These are phyloP conservation scores for Phialophora expanda DNA, from an alignment of 2,329 filamentous ascomycete species.

Conservation along the genomic window DNA sequence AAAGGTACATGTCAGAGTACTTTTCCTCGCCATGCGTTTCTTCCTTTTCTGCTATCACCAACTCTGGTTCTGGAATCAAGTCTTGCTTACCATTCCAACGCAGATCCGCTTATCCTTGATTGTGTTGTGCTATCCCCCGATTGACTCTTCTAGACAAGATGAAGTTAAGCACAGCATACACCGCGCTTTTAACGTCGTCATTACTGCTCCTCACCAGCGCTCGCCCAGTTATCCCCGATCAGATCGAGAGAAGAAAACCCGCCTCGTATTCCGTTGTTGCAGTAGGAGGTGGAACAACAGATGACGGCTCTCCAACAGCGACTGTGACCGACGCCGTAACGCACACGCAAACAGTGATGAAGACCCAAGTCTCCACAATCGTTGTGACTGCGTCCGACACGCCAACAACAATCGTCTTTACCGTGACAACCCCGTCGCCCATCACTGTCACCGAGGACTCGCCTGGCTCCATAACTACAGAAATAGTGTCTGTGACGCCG, in stretches of 20 bases:
- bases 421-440: conserved; percentile 31
- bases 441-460: conserved; percentile 31
- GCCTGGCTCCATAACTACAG: conserved; percentile 22
- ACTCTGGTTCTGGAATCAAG: neutral
- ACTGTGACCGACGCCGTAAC: conserved; percentile 39
- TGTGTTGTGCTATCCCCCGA: neutral
- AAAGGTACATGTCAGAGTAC: conserved; percentile 31
- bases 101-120: conserved; percentile 10
- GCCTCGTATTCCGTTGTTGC: conserved; percentile 44
- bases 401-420: conserved; percentile 37
- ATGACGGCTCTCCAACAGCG: conserved; percentile 30
- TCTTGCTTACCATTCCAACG: conserved; percentile 15
- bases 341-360: conserved; percentile 36
- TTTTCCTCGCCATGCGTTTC: conserved; percentile 18
- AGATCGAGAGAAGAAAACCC: conserved; percentile 30
- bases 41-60: conserved; percentile 6
- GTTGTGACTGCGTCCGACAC: conserved; percentile 35
- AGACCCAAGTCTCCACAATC: conserved; percentile 42
- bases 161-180: conserved; percentile 18
- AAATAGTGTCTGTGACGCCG: conserved; percentile 15
- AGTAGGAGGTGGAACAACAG: conserved; percentile 43
- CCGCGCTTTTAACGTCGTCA: conserved; percentile 22
- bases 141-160: conserved; percentile 19
- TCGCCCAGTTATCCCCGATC: conserved; percentile 21
- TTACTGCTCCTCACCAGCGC: conserved; percentile 27